Evolutionary conservation across 805 yeast genomes (phyloP), one percentile per base, ranked within the genome.

Genomic region (Saccharomycopsis malanga): DNA sequence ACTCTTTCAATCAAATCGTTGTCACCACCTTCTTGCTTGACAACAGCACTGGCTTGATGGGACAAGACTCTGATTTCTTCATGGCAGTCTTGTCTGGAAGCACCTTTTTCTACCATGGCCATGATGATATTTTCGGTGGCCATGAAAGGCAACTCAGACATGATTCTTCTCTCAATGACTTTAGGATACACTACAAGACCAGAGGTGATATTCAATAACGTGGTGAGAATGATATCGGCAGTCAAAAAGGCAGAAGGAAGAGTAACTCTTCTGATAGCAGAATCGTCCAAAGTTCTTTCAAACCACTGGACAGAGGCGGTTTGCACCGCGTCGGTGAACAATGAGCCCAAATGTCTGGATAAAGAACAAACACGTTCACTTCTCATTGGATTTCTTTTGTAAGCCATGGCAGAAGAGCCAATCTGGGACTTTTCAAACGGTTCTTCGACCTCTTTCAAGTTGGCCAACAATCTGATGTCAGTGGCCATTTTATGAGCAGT

Each of bases 51-150:
- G 10, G 98, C 98, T 72, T 93, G 91, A 66, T 93, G 98, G 10
- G 96, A 87, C 52, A 93, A 75, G 25, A 93, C 98, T 69, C 98
- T 82, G 69, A 93, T 89, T 69, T 85, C 84, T 73, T 93, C 98
- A 69, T 93, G 98, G 62, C 96, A 91, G 49, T 91, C 96, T 74
- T 93, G 98, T 77, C 98, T 84, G 27, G 95, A 88, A 27, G 86
- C 98, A 58, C 98, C 98, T 65, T 83, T 83, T 69, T 88, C 95
- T 49, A 93, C 98, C 97, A 93, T 93, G 45, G 98, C 98, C 98
- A 93, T 93, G 67, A 93, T 93, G 66, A 93, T 78, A 70, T 93
- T 93, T 72, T 93, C 98, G 49, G 98, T 93, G 57, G 98, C 98
- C 98, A 93, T 93, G 76, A 93, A 93, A 58, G 98, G 98, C 62